Base-by-base conservation (phyloP, 768 basidiomycete species). In the Solioccasus polychromus region DNA sequence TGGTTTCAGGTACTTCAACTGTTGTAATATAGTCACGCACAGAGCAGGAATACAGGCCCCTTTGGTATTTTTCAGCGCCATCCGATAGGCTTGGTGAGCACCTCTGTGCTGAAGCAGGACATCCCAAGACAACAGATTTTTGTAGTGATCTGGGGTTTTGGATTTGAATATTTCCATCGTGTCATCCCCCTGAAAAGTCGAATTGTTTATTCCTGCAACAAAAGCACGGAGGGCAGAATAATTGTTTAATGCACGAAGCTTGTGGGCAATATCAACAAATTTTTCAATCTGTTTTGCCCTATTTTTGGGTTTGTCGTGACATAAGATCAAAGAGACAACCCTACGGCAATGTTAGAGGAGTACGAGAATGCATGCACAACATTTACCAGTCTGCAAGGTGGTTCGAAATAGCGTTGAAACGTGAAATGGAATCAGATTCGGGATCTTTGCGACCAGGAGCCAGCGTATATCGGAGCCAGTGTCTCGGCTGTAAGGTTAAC, bases 161-260 rank as follows among this genome's bases (percentile, higher is more conserved):
- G 68, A 52, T 61, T 80, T 83, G 60, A 94, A 85, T 24, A 78
- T 66, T 44, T 87, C 83, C 72, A 89, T 80, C 1, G 90, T 85
- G 54, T 80, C 79, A 54, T 86, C 83, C 7, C 87, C 88, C 38
- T 83, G 75, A 52, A 86, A 83, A 0, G 86, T 85, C 4, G 92
- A 82, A 51, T 80, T 83, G 57, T 89, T 88, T 68, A 98, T 88
- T 5, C 93, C 95, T 23, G 92, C 89, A n/a, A 97, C 83, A 54
- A 97, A 83, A 9, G 93, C 92, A 35, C 92, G 91, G 43, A 96
- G 69, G 1, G 88, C 89, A 26, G 92, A 92, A 63, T 96, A 98
- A 62, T 99, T 97, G 67, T 95, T 92, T 36, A 89, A 63, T 11
- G 76, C 74, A 25, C 95, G 84, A 32, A 99, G 74, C 44, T 80